A percentile compares a stretch with the other conserved stretches of the same genome.
Conservation (phyloP, 2,329 filamentous ascomycete species). For the Pseudohalonectria lignicola region DNA sequence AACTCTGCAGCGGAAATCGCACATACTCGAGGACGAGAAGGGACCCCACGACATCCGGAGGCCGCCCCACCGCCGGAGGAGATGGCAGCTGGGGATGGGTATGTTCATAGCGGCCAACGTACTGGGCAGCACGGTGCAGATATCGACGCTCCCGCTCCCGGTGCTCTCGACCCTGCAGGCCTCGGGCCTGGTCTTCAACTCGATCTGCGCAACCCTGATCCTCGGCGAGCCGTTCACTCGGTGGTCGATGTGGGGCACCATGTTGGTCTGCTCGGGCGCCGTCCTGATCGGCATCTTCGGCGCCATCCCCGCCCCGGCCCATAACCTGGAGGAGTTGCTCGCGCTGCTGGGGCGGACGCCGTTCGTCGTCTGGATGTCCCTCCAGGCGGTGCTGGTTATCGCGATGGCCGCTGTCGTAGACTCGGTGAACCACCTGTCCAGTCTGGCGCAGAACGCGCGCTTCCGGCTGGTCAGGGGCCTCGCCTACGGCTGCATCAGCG, state of each 20-base stretch:
- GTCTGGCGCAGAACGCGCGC: conserved; percentile 46
- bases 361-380: conserved; percentile 83
- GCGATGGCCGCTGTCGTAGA: conserved; percentile 54
- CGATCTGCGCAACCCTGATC: conserved; percentile 88
- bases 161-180: conserved; percentile 93
- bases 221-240: conserved; percentile 87
- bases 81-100: conserved; percentile 96
- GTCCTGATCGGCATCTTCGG: conserved; percentile 88
- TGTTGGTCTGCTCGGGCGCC: conserved; percentile 82
- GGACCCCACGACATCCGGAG: conserved; percentile 64
- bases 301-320: conserved; percentile 84
- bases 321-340: conserved; percentile 74
- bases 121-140: conserved; percentile 91
- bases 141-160: conserved; percentile 87
- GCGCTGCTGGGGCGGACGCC: conserved; percentile 59
- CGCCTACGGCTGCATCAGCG: conserved; percentile 80
- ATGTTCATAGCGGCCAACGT: conserved; percentile 96
- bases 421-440: conserved; percentile 35
- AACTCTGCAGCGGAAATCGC: conserved; percentile 94
- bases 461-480: conserved; percentile 73
- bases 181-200: conserved; percentile 95
- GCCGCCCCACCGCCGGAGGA: conserved; percentile 77
- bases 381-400: conserved; percentile 64
- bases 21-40: conserved; percentile 95
- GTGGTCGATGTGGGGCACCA: conserved; percentile 83